Conservation (phyloP, 139 green algal genomes). For the Coelastrella sp. region DNA sequence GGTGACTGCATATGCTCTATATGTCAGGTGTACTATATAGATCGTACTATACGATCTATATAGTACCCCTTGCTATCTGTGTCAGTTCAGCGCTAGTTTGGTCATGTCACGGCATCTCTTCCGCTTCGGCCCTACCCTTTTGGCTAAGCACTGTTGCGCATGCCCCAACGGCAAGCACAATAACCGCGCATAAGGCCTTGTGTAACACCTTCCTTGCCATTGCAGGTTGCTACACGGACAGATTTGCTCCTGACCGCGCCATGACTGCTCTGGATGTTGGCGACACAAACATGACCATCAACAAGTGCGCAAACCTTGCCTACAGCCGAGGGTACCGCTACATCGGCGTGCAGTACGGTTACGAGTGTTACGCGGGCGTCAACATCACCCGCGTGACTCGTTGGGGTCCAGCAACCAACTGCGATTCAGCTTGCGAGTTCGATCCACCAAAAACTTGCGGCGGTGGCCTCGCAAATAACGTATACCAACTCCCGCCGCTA, state of each 20-base stretch:
- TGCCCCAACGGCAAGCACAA: too few species aligned
- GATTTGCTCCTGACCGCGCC: neutral
- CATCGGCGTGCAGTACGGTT: neutral
- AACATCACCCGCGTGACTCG: neutral
- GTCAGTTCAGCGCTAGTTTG: too few species aligned
- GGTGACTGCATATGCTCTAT: too few species aligned
- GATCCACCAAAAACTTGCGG: neutral
- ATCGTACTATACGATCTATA: too few species aligned
- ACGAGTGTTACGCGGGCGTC: conserved; percentile 2
- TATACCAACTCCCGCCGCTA: neutral
- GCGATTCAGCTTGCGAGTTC: neutral
- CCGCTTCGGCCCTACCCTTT: too few species aligned
- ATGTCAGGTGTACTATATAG: too few species aligned
- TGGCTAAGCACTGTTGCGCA: too few species aligned
- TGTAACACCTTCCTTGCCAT: too few species aligned
- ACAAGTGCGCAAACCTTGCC: neutral
- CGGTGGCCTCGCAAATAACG: conserved; percentile 17
- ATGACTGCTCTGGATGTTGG: neutral
- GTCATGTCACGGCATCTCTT: too few species aligned
- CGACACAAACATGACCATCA: neutral
- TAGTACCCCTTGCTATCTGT: too few species aligned
- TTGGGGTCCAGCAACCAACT: conserved; percentile 17
- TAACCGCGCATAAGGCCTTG: too few species aligned
- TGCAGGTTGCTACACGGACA: neutral
- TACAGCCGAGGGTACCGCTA: neutral